A percentile compares a stretch with the other conserved stretches of the same genome.
Conservation (phyloP, 768 basidiomycete genomes). For the Boletus bicolor region DNA sequence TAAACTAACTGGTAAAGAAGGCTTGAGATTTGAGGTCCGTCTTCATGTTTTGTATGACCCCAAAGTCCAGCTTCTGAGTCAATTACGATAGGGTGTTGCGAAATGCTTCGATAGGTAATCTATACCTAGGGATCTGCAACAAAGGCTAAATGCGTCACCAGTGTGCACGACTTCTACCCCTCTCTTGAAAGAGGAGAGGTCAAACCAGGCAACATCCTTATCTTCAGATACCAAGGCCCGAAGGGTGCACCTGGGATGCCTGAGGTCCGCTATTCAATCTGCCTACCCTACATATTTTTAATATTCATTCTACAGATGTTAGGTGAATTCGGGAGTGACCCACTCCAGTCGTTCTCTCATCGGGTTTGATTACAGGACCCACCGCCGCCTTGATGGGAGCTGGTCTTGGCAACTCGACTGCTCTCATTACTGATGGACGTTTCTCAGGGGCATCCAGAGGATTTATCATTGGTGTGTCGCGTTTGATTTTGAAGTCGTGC, state of each 20-base stretch:
- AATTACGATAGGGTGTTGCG: slow-evolving; percentile 53
- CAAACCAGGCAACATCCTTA: slow-evolving; percentile 68
- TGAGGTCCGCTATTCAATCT: slow-evolving; percentile 43
- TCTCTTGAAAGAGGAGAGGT: slow-evolving; percentile 73
- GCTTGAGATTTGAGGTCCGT: slow-evolving; percentile 70
- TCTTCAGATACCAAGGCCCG: slow-evolving; percentile 87
- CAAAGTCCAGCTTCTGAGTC: not conserved
- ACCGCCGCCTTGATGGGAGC: slow-evolving; percentile 85
- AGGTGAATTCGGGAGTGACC: slow-evolving; percentile 27
- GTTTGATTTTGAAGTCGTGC: slow-evolving; percentile 1
- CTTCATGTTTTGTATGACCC: not conserved
- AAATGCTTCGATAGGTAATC: slow-evolving; percentile 72
- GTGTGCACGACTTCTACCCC: slow-evolving; percentile 68
- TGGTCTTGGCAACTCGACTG: slow-evolving; percentile 72
- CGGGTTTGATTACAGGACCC: slow-evolving; percentile 45
- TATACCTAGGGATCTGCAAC: not conserved
- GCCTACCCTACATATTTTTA: not conserved
- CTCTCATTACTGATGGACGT: slow-evolving; percentile 84
- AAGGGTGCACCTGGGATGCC: slow-evolving; percentile 94
- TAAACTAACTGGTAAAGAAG: slow-evolving; percentile 94
- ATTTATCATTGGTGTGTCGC: slow-evolving; percentile 50
- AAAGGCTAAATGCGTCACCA: slow-evolving; percentile 25
- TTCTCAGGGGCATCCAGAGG: slow-evolving; percentile 82
- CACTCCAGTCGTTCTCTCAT: not conserved
- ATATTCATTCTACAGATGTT: slow-evolving; percentile 38